Percentiles rank a stretch among this genome's conserved stretches.
Evolutionary conservation across 2,329 filamentous ascomycete genomes (phyloP).

Genomic region (Zasmidium angulare): DNA sequence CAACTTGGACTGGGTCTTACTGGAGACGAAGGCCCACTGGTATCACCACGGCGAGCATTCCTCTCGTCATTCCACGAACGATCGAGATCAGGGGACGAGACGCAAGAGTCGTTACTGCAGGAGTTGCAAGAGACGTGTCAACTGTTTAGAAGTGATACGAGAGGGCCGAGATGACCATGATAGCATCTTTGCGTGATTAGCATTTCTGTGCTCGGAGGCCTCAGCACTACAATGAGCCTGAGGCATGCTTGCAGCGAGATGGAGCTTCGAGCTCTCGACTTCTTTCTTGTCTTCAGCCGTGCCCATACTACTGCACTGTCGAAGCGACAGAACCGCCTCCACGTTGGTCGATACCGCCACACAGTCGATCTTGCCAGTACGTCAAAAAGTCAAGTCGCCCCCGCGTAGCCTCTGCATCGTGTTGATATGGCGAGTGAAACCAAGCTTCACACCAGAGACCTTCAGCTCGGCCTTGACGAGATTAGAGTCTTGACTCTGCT

Average conservation of each 20-base stretch:
- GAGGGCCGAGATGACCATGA: not conserved
- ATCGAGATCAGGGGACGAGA: not conserved
- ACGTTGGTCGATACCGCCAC: too few species aligned
- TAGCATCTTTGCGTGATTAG: too few species aligned
- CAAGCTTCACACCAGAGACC: not conserved
- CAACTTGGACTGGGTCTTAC: not conserved
- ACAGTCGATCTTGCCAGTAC: too few species aligned
- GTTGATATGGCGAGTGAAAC: not conserved
- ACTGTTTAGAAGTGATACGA: not conserved
- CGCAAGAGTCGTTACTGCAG: not conserved
- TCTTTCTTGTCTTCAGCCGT: not conserved
- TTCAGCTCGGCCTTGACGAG: not conserved
- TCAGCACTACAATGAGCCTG: not conserved
- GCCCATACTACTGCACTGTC: too few species aligned
- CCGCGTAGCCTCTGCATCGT: not conserved
- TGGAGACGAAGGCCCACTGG: not conserved
- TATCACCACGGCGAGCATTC: not conserved
- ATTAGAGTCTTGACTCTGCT: not conserved
- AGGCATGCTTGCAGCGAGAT: not conserved
- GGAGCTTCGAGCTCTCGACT: too few species aligned
- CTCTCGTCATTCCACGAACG: not conserved
- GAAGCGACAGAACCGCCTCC: too few species aligned
- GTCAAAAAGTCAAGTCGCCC: too few species aligned
- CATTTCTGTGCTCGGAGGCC: too few species aligned
- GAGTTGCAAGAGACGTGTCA: not conserved